Conservation (phyloP, 306 rosid species). For the Pterocarpus santalinus region DNA sequence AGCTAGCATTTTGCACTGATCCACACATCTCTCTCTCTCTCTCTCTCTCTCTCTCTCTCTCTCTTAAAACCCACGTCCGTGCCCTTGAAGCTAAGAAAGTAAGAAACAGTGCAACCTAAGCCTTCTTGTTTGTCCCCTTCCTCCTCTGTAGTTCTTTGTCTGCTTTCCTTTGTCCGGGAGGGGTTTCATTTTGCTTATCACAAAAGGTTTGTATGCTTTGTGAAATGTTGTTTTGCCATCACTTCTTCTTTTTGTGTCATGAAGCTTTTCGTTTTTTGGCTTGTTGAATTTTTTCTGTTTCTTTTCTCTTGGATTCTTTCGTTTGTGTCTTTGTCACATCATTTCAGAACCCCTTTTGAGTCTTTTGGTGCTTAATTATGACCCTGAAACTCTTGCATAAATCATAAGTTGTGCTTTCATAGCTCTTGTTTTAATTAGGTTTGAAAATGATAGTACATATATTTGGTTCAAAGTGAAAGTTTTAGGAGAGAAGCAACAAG, state of each 20-base stretch:
- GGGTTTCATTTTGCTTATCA: conserved; percentile 43
- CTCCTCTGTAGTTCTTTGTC: conserved; percentile 51
- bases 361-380: not conserved
- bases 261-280: conserved; percentile 5
- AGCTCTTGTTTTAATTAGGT: conserved; percentile 19
- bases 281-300: not conserved
- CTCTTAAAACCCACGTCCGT: conserved; percentile 68
- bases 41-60: conserved; percentile 49
- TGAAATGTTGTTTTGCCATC: not conserved
- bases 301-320: not conserved
- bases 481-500: not conserved
- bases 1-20: conserved; percentile 66
- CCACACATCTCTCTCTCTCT: conserved; percentile 51
- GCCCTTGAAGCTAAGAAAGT: conserved; percentile 88
- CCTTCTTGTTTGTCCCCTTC: conserved; percentile 38
- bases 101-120: conserved; percentile 61
- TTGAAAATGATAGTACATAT: not conserved
- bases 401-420: not conserved
- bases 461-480: not conserved
- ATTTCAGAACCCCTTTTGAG: conserved; percentile 32
- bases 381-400: not conserved
- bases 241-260: not conserved
- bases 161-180: conserved; percentile 55
- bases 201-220: conserved; percentile 56
- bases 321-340: not conserved